phyloP scores from a whole-genome alignment of 2,329 filamentous ascomycete genomes.

The Tolypocladium tropicale region DNA sequence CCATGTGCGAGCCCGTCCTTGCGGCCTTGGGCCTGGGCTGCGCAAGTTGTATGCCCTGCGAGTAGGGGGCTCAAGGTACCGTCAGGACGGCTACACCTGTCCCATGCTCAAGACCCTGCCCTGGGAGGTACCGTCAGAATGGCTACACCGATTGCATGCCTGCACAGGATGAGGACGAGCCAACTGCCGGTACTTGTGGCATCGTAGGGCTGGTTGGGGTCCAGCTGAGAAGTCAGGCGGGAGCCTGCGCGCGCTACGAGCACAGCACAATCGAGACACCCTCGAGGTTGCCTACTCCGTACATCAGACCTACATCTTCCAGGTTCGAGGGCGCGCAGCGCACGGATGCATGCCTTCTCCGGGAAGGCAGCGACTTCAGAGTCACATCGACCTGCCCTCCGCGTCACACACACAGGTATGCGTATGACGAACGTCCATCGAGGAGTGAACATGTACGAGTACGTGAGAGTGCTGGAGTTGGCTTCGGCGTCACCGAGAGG shows the following conservation, averaged over 20 bases:
- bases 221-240: not conserved
- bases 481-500: slow-evolving; percentile 2
- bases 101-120: no score
- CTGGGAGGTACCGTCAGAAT: not conserved
- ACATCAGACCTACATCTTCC: not conserved
- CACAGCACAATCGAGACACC: not conserved
- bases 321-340: not conserved
- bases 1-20: not conserved
- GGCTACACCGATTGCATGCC: not conserved
- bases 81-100: not conserved
- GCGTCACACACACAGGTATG: not conserved
- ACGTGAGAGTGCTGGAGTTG: not conserved
- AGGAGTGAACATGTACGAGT: not conserved
- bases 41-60: not conserved
- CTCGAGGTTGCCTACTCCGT: not conserved
- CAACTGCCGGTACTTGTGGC: not conserved
- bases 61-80: not conserved
- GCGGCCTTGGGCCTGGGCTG: not conserved
- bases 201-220: slow-evolving; percentile 1
- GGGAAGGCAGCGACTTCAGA: not conserved
- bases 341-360: not conserved
- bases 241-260: not conserved
- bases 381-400: not conserved
- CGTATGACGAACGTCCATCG: not conserved
- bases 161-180: not conserved